phyloP scores from a whole-genome alignment of 2,329 filamentous ascomycete genomes.

The Trichoderma sp. region DNA sequence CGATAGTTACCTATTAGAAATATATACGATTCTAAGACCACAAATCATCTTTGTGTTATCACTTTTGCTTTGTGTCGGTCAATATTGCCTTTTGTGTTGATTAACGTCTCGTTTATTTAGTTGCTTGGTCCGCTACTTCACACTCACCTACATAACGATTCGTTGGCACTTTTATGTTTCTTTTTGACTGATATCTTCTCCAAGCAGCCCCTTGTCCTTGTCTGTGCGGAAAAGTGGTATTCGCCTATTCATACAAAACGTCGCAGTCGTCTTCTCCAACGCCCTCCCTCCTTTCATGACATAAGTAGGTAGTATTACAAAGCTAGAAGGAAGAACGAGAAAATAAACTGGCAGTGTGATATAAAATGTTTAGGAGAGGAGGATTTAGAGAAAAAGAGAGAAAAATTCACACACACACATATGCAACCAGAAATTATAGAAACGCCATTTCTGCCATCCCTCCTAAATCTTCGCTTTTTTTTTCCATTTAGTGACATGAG shows the following conservation, averaged over 20 bases:
- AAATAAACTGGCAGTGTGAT: background rate
- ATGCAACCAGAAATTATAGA: constrained; percentile 3
- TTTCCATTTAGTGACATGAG: background rate
- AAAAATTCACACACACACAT: background rate
- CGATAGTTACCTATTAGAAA: background rate
- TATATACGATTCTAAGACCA: background rate
- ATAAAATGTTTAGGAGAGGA: background rate
- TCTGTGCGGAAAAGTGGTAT: constrained; percentile 14
- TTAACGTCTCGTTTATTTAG: background rate
- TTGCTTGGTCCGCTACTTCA: background rate
- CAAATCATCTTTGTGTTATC: background rate
- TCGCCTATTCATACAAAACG: constrained; percentile 15
- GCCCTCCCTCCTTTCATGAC: background rate
- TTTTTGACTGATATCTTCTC: background rate
- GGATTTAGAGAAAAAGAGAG: background rate
- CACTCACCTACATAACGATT: background rate
- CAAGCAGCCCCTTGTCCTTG: background rate
- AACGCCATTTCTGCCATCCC: constrained; percentile 11
- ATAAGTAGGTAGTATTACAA: constrained; percentile 8
- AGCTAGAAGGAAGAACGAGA: background rate
- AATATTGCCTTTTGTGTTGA: too few relatives aligned
- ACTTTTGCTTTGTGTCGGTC: too few relatives aligned
- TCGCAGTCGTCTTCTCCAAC: background rate
- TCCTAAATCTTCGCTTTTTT: constrained; percentile 3
- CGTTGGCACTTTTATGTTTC: background rate